These are phyloP conservation scores for Butyriboletus appendiculatus DNA, from an alignment of 1,284 basidiomycete species.

Conservation along the genomic window DNA sequence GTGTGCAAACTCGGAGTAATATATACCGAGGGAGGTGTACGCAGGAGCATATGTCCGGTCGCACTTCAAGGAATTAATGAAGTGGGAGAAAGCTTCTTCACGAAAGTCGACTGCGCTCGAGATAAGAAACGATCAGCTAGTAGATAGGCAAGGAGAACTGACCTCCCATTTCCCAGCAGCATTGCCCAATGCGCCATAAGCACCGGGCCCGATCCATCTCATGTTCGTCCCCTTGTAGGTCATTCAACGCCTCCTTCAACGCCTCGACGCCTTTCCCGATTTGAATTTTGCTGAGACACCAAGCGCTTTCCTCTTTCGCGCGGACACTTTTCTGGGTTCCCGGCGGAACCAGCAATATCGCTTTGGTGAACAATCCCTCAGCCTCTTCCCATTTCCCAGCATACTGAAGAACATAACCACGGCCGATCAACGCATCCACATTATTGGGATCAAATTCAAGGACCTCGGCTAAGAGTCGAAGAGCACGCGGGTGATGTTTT, in stretches of 20 bases:
- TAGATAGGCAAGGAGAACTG: slow-evolving; percentile 26
- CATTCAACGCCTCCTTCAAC: slow-evolving; percentile 61
- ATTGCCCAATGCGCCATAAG: slow-evolving; percentile 83
- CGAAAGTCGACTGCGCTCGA: slow-evolving; percentile 40
- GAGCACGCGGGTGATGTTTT: slow-evolving; percentile 84
- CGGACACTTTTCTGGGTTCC: slow-evolving; percentile 57
- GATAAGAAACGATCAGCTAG: slow-evolving; percentile 7
- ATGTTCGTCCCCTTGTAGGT: slow-evolving; percentile 51
- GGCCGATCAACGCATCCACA: slow-evolving; percentile 68
- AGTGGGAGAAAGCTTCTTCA: slow-evolving; percentile 76
- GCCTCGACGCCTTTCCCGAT: slow-evolving; percentile 53
- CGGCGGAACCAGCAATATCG: slow-evolving; percentile 48
- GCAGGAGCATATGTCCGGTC: slow-evolving; percentile 83
- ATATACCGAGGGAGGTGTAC: slow-evolving; percentile 92
- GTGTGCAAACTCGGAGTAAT: slow-evolving; percentile 73
- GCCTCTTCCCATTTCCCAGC: slow-evolving; percentile 75
- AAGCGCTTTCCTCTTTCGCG: slow-evolving; percentile 82
- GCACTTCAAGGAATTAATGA: slow-evolving; percentile 83
- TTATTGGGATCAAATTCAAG: slow-evolving; percentile 66
- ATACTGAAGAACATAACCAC: slow-evolving; percentile 73
- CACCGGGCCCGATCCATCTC: slow-evolving; percentile 71
- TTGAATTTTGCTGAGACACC: slow-evolving; percentile 74
- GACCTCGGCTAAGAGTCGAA: slow-evolving; percentile 72
- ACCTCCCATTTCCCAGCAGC: slow-evolving; percentile 79
- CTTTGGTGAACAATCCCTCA: slow-evolving; percentile 56